These are phyloP conservation scores for Rauvolfia tetraphylla DNA, from an alignment of 257 asterid species.

Conservation along the genomic window DNA sequence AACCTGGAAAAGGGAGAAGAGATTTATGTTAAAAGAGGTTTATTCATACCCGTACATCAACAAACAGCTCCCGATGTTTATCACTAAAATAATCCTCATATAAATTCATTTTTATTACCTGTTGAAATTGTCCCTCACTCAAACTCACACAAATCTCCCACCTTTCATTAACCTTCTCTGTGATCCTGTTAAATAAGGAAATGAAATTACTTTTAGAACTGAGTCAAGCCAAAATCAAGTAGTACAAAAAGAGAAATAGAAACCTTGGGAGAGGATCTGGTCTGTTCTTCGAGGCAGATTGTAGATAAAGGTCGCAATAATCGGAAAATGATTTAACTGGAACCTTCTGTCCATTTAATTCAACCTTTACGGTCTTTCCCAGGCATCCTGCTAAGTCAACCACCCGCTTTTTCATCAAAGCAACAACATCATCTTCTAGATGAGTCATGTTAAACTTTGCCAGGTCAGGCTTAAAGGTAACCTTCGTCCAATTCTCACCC, in stretches of 20 bases:
- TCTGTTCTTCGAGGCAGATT: constrained; percentile 42
- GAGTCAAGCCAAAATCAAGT: constrained; percentile 1
- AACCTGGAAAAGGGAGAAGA: constrained; percentile 46
- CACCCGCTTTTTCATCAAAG: constrained; percentile 91
- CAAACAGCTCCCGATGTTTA: neutral
- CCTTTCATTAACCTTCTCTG: constrained; percentile 70
- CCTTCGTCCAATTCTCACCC: constrained; percentile 86
- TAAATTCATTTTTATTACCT: constrained; percentile 42
- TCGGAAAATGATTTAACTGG: constrained; percentile 69
- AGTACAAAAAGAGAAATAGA: neutral
- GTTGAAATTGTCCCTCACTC: constrained; percentile 97
- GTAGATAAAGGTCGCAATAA: constrained; percentile 77
- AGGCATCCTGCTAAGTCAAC: constrained; percentile 91
- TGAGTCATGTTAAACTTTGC: constrained; percentile 77
- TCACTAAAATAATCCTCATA: neutral
- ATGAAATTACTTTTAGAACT: neutral
- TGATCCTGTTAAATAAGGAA: constrained; percentile 45
- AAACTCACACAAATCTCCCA: constrained; percentile 90
- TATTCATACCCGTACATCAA: neutral
- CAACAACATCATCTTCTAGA: constrained; percentile 90
- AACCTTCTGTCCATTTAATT: constrained; percentile 64
- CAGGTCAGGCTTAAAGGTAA: constrained; percentile 89
- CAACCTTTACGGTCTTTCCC: constrained; percentile 87
- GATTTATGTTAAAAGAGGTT: neutral
- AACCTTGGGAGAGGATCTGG: constrained; percentile 58